Conservation (phyloP, 1,284 basidiomycete species). For the Volvariella surrecta region DNA sequence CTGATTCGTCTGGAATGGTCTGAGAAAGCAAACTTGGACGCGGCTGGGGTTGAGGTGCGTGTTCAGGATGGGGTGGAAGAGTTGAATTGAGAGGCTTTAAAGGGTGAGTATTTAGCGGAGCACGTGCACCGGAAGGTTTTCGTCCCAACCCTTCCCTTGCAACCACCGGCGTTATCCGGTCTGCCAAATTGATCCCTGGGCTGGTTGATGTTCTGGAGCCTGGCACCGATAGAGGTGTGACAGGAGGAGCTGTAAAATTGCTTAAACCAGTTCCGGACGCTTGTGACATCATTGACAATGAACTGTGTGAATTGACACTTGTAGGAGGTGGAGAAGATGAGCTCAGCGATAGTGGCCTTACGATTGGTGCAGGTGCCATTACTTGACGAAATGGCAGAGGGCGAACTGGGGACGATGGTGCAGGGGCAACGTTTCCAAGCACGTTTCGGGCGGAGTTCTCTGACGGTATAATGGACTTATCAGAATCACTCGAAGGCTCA, state of each 20-base stretch:
- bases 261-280: neutral
- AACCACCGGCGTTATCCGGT: constrained; percentile 20
- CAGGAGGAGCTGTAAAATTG: neutral
- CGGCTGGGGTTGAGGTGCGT: no score
- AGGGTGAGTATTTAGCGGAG: constrained; percentile 34
- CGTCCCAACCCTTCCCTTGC: constrained; percentile 39
- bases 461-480: no score
- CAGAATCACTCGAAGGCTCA: no score
- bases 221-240: neutral
- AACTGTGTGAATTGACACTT: neutral
- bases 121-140: constrained; percentile 84
- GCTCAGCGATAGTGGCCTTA: no score
- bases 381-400: no score
- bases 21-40: no score
- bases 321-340: no score
- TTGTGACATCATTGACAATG: constrained; percentile 19
- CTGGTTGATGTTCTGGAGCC: no score
- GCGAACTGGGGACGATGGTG: no score
- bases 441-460: neutral
- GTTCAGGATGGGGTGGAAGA: constrained; percentile 15
- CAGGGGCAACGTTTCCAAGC: no score
- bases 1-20: neutral
- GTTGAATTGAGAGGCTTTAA: constrained; percentile 22
- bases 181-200: neutral
- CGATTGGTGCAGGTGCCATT: no score